phyloP scores from a whole-genome alignment of 129 eudicot species.

The Flaveria ramosissima region DNA sequence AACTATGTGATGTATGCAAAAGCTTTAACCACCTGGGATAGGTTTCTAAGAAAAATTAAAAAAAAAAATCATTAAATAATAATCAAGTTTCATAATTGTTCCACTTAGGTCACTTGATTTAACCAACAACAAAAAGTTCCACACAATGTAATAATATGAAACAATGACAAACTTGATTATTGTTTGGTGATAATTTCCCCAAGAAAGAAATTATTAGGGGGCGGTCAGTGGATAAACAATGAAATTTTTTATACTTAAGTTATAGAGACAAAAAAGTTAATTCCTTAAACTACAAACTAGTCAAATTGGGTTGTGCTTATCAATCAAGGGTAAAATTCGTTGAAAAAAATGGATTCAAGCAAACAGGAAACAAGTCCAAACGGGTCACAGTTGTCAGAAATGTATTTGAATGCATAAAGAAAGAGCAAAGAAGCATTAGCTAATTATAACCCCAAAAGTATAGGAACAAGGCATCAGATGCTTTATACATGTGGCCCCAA shows the following conservation, averaged over 20 bases:
- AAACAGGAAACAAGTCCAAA: not conserved
- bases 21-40: too few relatives aligned
- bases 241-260: not conserved
- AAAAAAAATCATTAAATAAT: too few relatives aligned
- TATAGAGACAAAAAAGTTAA: not conserved
- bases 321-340: not conserved
- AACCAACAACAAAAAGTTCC: not conserved
- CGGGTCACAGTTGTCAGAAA: not conserved
- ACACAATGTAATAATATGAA: not conserved
- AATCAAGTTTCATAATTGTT: too few relatives aligned
- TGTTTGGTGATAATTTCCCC: not conserved
- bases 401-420: constrained; percentile 19
- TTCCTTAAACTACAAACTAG: not conserved
- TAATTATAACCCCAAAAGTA: constrained; percentile 29
- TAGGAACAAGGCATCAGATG: constrained; percentile 34
- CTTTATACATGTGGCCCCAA: constrained; percentile 35
- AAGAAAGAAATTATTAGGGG: not conserved
- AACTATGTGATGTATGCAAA: too few relatives aligned
- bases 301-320: not conserved
- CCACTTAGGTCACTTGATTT: not conserved
- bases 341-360: not conserved
- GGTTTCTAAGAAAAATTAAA: too few relatives aligned
- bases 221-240: not conserved
- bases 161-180: not conserved
- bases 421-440: constrained; percentile 9